These are phyloP conservation scores for Periconia digitata DNA, from an alignment of 2,329 filamentous ascomycete genomes.

Conservation along the genomic window DNA sequence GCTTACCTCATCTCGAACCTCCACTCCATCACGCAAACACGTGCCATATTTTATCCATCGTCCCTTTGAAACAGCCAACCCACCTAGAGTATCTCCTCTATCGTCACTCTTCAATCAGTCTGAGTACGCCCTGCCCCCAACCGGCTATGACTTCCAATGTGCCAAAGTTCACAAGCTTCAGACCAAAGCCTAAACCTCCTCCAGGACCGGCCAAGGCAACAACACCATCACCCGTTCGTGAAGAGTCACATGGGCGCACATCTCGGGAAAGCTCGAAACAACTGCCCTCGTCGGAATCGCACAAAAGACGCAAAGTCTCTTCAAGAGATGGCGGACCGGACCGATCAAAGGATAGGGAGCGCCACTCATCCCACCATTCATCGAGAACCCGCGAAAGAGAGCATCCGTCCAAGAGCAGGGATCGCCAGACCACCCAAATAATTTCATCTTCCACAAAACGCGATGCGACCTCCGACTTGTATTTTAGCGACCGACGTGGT, in stretches of 20 bases:
- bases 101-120: too few species aligned
- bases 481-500: slow-evolving; percentile 66
- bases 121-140: neutral
- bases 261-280: slow-evolving; percentile 8
- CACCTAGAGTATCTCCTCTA: too few species aligned
- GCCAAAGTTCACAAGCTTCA: slow-evolving; percentile 77
- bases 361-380: neutral
- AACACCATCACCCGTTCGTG: neutral
- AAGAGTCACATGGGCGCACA: neutral
- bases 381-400: too few species aligned
- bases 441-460: neutral
- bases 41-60: too few species aligned
- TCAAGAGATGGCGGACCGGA: neutral
- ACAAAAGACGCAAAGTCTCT: neutral
- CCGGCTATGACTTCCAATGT: slow-evolving; percentile 42
- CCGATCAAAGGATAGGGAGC: neutral
- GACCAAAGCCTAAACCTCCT: slow-evolving; percentile 47
- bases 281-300: neutral
- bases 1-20: neutral
- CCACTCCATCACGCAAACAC: neutral
- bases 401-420: too few species aligned
- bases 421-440: too few species aligned
- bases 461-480: slow-evolving; percentile 13
- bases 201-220: slow-evolving; percentile 10
- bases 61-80: too few species aligned